Base-by-base conservation (phyloP, 345 rosid species). In the Salix arbutifolia region DNA sequence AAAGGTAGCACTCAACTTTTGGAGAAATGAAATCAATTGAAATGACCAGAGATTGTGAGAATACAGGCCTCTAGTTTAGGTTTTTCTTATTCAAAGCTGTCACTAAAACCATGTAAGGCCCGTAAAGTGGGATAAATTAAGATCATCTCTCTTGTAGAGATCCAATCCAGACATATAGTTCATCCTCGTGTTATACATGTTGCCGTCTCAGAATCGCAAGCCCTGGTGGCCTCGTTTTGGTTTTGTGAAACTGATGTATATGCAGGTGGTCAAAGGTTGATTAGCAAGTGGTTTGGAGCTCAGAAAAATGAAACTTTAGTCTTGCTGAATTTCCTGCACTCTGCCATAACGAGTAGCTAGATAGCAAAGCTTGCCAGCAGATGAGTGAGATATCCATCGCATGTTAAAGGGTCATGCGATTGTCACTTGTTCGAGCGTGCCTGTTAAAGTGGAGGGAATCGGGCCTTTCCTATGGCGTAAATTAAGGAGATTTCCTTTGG, bases 381-480 rank as follows among this genome's bases (percentile, higher is more conserved):
- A 64, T 68, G 38, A 28, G 17, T 38, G 56, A 73, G 71, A 81
- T 78, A 77, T 69, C 56, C 6, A 66, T 80, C 81, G 71, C 86
- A 71, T 83, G 81, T 52, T 44, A 48, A 60, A 25, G 77, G 40
- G 76, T 86, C 83, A 76, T 71, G 87, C 76, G 67, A 78, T 67
- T 71, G 79, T 67, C 65, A 78, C 81, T 78, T 80, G 67, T 31
- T 64, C 38, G 19, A 77, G 78, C 31, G 19, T 75, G 80, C 68
- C 79, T 61, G 83, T 73, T 77, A 56, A 42, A 60, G 64, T 35
- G 30, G 16, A 72, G 31, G 21, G 40, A 74, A 78, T 82, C 72
- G 21, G 78, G 83, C 81, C 72, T 72, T 76, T 76, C 58, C 69
- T 69, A 12, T 79, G 83, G 75, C 87, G 62, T 71, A 77, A 83